Percentiles rank a stretch among this genome's conserved stretches.
phyloP scores from a whole-genome alignment of 805 yeast genomes.

The Saccharomycopsis capsularis region DNA sequence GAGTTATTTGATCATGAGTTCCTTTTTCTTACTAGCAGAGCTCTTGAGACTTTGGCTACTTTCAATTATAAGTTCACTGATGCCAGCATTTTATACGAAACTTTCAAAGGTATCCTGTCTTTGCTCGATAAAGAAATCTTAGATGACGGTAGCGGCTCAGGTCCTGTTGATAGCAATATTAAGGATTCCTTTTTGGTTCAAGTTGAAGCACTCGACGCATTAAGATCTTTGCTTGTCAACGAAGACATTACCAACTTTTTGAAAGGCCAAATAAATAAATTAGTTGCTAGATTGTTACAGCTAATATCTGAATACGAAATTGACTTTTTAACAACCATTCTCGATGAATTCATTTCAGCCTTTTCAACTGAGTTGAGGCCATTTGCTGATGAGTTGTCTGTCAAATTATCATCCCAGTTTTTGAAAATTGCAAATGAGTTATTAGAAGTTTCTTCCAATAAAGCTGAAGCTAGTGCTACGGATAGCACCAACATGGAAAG shows the following conservation, averaged over 20 bases:
- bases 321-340: conserved; percentile 81
- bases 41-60: conserved; percentile 50
- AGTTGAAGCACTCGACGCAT: conserved; percentile 81
- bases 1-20: conserved; percentile 45
- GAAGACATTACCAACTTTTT: conserved; percentile 65
- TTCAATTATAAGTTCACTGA: conserved; percentile 31
- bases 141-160: background rate
- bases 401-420: conserved; percentile 56
- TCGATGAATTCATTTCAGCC: conserved; percentile 89
- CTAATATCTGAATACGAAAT: conserved; percentile 76
- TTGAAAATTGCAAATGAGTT: conserved; percentile 48
- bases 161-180: conserved; percentile 19
- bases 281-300: conserved; percentile 72
- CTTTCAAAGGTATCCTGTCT: conserved; percentile 34
- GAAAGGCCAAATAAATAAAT: conserved; percentile 63
- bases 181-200: conserved; percentile 62
- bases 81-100: conserved; percentile 33
- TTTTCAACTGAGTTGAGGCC: conserved; percentile 86
- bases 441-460: conserved; percentile 34
- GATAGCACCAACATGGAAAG: conserved; percentile 8
- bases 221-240: conserved; percentile 70
- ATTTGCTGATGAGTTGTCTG: conserved; percentile 63
- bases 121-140: conserved; percentile 9
- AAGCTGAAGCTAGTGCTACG: conserved; percentile 32
- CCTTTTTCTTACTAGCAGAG: conserved; percentile 66